A percentile compares a stretch with the other conserved stretches of the same genome.
phyloP scores from a whole-genome alignment of 129 eudicot genomes.

The Flaveria robusta region DNA sequence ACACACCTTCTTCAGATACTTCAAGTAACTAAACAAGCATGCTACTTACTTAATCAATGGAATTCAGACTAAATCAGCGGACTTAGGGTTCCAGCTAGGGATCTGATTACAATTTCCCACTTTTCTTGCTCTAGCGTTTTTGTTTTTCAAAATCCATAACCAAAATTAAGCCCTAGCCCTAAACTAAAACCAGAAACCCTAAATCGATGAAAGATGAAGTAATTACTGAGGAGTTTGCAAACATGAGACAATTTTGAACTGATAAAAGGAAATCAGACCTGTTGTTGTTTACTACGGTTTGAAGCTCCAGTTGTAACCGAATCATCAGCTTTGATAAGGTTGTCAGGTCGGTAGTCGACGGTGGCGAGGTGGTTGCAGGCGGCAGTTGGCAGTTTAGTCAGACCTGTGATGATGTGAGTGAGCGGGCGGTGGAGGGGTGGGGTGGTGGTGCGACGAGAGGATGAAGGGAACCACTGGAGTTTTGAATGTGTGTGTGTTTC shows the following conservation, averaged over 20 bases:
- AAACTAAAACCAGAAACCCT: conserved; percentile 4
- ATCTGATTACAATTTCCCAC: background rate
- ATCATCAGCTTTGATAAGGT: conserved; percentile 1
- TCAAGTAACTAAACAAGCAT: background rate
- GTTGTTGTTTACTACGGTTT: background rate
- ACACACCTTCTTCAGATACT: background rate
- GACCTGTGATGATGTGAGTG: no score
- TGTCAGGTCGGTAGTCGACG: no score
- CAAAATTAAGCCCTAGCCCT: background rate
- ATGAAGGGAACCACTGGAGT: background rate
- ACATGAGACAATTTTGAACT: background rate
- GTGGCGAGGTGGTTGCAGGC: no score
- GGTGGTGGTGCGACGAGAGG: conserved; percentile 3
- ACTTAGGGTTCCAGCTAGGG: background rate
- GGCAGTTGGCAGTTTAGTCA: no score
- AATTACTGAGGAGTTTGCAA: background rate
- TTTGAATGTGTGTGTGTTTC: conserved; percentile 18
- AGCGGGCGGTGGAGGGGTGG: no score
- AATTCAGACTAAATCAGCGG: background rate
- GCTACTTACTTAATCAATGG: background rate
- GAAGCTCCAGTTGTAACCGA: conserved; percentile 2
- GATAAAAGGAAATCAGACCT: background rate
- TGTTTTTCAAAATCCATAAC: no score
- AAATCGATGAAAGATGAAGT: background rate
- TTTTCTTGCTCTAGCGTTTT: background rate